Percentiles rank a stretch among this genome's conserved stretches.
Conservation (phyloP, 352 stramenopile genomes). For the Pythium biforme region DNA sequence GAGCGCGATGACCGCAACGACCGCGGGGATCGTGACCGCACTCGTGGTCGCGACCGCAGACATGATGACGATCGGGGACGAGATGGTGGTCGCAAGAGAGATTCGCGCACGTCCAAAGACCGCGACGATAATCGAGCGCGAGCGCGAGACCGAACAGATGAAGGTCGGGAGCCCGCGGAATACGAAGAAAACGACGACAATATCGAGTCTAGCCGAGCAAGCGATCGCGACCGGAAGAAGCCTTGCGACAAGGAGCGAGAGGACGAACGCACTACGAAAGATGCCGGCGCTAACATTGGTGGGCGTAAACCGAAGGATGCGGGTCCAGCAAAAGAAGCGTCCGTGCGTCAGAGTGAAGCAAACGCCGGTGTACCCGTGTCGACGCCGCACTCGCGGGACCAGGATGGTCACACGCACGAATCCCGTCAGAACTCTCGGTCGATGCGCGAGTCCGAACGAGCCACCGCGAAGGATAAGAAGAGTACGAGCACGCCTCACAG, state of each 20-base stretch:
- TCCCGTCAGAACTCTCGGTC: constrained; percentile 21
- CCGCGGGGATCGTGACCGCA: background rate
- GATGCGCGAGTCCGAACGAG: constrained; percentile 21
- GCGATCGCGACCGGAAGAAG: background rate
- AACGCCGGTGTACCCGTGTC: background rate
- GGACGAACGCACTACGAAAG: background rate
- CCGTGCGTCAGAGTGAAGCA: constrained; percentile 10
- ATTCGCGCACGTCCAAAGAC: background rate
- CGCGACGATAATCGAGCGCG: background rate
- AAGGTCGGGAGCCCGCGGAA: background rate
- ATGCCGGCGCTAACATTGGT: background rate
- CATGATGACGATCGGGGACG: background rate
- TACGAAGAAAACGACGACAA: background rate
- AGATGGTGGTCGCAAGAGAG: background rate
- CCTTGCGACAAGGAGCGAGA: background rate
- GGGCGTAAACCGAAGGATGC: background rate
- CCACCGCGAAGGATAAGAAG: constrained; percentile 17
- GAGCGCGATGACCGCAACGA: background rate
- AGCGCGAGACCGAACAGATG: background rate
- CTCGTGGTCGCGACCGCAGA: constrained; percentile 3
- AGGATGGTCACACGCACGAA: background rate
- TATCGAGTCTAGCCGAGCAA: background rate
- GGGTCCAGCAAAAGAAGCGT: constrained; percentile 5
- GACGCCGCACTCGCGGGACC: background rate
- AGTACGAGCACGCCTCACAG: constrained; percentile 4